Evolutionary conservation across 2,329 filamentous ascomycete species (phyloP).

Genomic region (Sporothrix pallida): DNA sequence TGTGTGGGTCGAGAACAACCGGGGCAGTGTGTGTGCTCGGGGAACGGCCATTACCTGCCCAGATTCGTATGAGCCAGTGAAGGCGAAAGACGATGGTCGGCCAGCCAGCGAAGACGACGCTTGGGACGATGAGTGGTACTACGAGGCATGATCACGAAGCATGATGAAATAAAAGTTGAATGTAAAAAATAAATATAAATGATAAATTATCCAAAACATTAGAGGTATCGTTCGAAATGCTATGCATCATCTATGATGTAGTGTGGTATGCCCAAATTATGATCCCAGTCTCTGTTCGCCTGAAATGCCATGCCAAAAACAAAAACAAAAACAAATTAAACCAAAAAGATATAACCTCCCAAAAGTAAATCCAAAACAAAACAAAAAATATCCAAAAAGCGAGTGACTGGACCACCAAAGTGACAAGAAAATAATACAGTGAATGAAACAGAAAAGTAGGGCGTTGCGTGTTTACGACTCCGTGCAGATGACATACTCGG

Average conservation of each 20-base stretch:
- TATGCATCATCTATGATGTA: slow-evolving; percentile 27
- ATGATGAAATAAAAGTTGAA: neutral
- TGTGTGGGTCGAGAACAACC: slow-evolving; percentile 68
- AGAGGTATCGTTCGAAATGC: slow-evolving; percentile 29
- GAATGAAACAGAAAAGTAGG: neutral
- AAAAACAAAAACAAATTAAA: neutral
- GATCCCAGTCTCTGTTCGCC: slow-evolving; percentile 25
- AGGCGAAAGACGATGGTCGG: neutral
- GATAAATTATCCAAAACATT: slow-evolving; percentile 25
- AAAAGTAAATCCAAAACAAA: slow-evolving; percentile 3
- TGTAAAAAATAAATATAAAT: neutral
- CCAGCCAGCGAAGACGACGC: neutral
- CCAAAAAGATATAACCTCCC: neutral
- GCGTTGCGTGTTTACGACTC: slow-evolving; percentile 17
- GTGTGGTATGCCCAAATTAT: slow-evolving; percentile 13
- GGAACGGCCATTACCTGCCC: slow-evolving; percentile 46
- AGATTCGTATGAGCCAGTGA: neutral
- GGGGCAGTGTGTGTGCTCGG: slow-evolving; percentile 68
- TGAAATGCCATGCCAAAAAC: slow-evolving; percentile 27
- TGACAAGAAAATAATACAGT: neutral
- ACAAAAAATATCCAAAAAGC: neutral
- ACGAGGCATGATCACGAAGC: neutral
- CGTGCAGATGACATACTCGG: slow-evolving; percentile 33
- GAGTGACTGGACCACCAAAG: neutral
- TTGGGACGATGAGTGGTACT: slow-evolving; percentile 28